Conservation (phyloP, 202 grass and related monocot species). For the Dendrocalamus latiflorus region DNA sequence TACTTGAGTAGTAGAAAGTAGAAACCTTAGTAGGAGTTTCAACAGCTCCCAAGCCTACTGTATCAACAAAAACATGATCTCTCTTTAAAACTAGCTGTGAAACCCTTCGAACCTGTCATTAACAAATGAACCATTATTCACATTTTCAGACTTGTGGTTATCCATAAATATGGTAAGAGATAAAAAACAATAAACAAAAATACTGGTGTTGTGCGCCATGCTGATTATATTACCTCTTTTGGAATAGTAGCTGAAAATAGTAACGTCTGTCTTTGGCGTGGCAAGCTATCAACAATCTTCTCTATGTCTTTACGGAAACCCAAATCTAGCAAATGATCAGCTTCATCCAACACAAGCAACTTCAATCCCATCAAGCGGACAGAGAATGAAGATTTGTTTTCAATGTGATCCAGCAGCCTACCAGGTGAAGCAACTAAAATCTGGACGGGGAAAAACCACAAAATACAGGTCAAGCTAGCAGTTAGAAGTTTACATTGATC, state of each 20-base stretch:
- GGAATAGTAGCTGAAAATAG: constrained; percentile 87
- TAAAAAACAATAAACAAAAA: not conserved
- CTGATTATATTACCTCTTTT: constrained; percentile 65
- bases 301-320: constrained; percentile 91
- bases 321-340: constrained; percentile 89
- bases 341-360: constrained; percentile 95
- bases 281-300: constrained; percentile 92
- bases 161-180: not conserved
- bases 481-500: constrained; percentile 18
- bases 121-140: not conserved
- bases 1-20: constrained; percentile 15
- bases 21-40: constrained; percentile 81
- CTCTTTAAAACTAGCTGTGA: constrained; percentile 91
- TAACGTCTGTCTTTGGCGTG: constrained; percentile 82
- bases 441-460: constrained; percentile 35
- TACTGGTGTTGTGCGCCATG: not conserved
- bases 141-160: constrained; percentile 1
- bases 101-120: constrained; percentile 69
- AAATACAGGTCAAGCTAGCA: constrained; percentile 10
- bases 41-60: constrained; percentile 69
- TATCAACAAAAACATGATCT: constrained; percentile 88
- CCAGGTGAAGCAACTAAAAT: constrained; percentile 94
- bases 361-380: constrained; percentile 95
- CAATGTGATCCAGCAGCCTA: constrained; percentile 91
- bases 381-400: constrained; percentile 89